Base-by-base conservation (phyloP, 345 rosid genomes). In the Dovyalis caffra region DNA sequence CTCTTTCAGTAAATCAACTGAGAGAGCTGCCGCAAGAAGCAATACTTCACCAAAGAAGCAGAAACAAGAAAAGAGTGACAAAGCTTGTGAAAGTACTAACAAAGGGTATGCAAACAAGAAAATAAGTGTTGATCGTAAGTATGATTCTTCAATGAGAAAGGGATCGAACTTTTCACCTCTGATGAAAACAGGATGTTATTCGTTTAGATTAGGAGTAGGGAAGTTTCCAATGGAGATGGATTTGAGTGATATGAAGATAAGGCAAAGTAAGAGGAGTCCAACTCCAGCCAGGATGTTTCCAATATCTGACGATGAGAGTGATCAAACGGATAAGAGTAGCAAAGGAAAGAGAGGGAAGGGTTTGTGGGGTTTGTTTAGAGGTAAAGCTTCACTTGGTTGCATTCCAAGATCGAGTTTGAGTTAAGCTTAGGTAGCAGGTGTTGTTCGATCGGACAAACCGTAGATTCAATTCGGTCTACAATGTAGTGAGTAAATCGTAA, bases 1-100 rank as follows among this genome's bases (percentile, higher is more conserved):
- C 18, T 75, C 80, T 29, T 66, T 73, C 75, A 33, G 15, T 66
- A 75, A 69, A 53, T 78, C 84, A 37, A 74, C 34, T 32, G 82
- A 57, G 68, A 53, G 28, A n/a, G 26, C 26, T 8, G 12, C 26
- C 8, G 60, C 3, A 51, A 51, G 57, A 51, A 51, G 57, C 57
- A n/a, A 21, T 21, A 40, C 15, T 21, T 6, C 56, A 49, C 56
- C 9, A 20, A 18, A 18, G n/a, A 49, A 5, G 18, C 16, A 43
- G 10, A 29, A n/a, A 20, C 4, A 12, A 28, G 21, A n/a, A 5
- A 71, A 75, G 57, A 45, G 69, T 15, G 47, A 58, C 37, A 53
- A 47, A 21, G 18, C 40, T n/a, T 5, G 47, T 35, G 75, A 56
- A 51, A 47, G 67, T 26, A 16, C 60, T 57, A 25, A 40, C 74